A percentile compares a stretch with the other conserved stretches of the same genome.
Evolutionary conservation across 1,139 yeast genomes (phyloP).

Genomic region (Zygosaccharomyces sapae): DNA sequence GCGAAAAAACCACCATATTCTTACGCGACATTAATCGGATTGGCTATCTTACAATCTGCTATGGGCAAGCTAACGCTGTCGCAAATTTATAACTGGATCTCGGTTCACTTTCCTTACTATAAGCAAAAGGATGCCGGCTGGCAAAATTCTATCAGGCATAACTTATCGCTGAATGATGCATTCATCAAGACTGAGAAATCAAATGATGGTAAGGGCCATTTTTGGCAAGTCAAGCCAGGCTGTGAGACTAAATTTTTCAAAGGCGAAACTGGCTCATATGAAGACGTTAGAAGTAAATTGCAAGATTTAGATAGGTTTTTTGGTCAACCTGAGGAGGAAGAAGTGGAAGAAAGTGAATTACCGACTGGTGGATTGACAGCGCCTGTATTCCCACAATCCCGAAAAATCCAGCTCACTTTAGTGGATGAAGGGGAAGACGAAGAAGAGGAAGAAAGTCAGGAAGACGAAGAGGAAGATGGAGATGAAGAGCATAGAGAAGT

Average conservation of each 20-base stretch:
- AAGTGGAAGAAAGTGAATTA: background rate
- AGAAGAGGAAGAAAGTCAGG: background rate
- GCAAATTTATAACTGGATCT: constrained; percentile 91
- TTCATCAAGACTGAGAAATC: constrained; percentile 88
- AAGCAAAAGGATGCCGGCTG: constrained; percentile 86
- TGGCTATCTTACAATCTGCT: constrained; percentile 85
- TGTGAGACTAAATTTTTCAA: constrained; percentile 78
- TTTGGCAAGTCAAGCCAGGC: constrained; percentile 87
- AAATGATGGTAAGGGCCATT: constrained; percentile 94
- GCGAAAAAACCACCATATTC: constrained; percentile 80
- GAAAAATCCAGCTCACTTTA: background rate
- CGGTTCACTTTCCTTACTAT: constrained; percentile 80
- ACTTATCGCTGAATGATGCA: constrained; percentile 79
- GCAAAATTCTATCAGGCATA: constrained; percentile 90
- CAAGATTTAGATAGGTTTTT: constrained; percentile 18
- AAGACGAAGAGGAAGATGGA: background rate
- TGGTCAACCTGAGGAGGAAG: background rate
- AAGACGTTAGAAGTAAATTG: constrained; percentile 26
- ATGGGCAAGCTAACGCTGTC: constrained; percentile 77
- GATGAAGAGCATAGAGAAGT: background rate
- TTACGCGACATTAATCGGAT: constrained; percentile 89
- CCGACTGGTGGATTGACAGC: constrained; percentile 1
- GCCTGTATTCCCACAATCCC: background rate
- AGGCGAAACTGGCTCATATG: constrained; percentile 34
- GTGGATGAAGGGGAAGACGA: background rate